Evolutionary conservation across 768 basidiomycete species (phyloP).

Genomic region (Clitopilus hobsonii): DNA sequence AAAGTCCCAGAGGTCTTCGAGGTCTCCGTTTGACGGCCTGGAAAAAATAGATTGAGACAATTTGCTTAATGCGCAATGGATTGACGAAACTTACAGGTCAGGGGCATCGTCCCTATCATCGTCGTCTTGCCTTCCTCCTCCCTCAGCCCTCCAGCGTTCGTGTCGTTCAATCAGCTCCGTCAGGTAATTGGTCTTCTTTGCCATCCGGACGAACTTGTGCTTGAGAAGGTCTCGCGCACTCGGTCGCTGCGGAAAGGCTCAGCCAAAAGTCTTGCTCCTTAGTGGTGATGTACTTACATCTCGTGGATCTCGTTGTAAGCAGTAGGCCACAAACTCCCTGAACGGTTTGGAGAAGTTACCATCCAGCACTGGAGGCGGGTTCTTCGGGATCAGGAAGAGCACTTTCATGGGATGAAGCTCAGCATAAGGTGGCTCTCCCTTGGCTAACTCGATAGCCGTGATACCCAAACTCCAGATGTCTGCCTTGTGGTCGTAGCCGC

Average conservation of each 20-base stretch:
- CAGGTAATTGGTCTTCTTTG: conserved; percentile 90
- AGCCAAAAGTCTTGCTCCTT: conserved; percentile 9
- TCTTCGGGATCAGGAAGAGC: conserved; percentile 97
- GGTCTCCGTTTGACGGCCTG: conserved; percentile 53
- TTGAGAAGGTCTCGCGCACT: conserved; percentile 92
- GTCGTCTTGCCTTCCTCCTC: conserved; percentile 72
- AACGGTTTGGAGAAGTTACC: conserved; percentile 90
- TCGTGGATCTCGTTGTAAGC: conserved; percentile 90
- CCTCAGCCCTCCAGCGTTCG: conserved; percentile 90
- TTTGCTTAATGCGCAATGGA: conserved; percentile 1
- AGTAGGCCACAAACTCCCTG: conserved; percentile 89
- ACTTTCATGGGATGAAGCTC: conserved; percentile 99
- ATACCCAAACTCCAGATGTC: conserved; percentile 99
- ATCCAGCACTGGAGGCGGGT: conserved; percentile 88
- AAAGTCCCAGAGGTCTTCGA: conserved; percentile 94
- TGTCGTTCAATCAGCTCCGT: conserved; percentile 95
- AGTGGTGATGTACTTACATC: conserved; percentile 44
- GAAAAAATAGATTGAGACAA: conserved; percentile 1
- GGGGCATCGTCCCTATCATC: conserved; percentile 57
- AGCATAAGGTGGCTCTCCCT: conserved; percentile 97
- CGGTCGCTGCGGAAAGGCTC: conserved; percentile 59
- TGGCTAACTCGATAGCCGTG: conserved; percentile 95
- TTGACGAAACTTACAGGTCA: conserved; percentile 51
- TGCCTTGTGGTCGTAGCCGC: conserved; percentile 97
- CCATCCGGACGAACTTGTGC: conserved; percentile 93